These are phyloP conservation scores for Sugiyamaella valdiviana DNA, from an alignment of 805 yeast genomes.

Conservation along the genomic window DNA sequence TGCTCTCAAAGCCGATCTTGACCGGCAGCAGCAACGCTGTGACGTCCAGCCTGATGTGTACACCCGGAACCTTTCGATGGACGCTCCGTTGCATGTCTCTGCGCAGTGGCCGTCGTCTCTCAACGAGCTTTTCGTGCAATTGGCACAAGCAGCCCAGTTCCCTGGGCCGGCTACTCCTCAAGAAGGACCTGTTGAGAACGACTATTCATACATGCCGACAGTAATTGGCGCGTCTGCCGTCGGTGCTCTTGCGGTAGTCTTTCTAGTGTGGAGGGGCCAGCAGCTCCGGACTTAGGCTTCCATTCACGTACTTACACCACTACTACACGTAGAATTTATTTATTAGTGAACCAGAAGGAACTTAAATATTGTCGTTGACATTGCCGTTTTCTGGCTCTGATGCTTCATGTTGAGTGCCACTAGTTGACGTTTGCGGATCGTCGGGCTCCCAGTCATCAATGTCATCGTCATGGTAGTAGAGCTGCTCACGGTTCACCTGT, in stretches of 20 bases:
- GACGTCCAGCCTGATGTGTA: slow-evolving; percentile 83
- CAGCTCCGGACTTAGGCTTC: too few relatives aligned
- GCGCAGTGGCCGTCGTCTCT: slow-evolving; percentile 85
- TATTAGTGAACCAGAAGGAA: neutral
- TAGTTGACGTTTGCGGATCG: neutral
- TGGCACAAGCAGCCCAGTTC: slow-evolving; percentile 78
- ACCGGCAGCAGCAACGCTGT: slow-evolving; percentile 88
- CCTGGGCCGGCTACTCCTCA: slow-evolving; percentile 69
- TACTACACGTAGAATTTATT: neutral
- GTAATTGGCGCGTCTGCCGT: slow-evolving; percentile 27
- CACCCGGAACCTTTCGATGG: slow-evolving; percentile 56
- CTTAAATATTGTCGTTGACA: too few relatives aligned
- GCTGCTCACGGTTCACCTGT: neutral
- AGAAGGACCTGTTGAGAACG: slow-evolving; percentile 55
- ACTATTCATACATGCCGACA: slow-evolving; percentile 43
- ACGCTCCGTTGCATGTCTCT: slow-evolving; percentile 85
- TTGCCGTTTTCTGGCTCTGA: too few relatives aligned
- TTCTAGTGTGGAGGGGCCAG: neutral
- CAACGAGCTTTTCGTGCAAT: slow-evolving; percentile 74
- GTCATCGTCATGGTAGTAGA: slow-evolving; percentile 3
- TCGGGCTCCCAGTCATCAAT: slow-evolving; percentile 7
- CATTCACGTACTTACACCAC: neutral
- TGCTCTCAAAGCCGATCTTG: slow-evolving; percentile 91
- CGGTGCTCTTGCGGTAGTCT: neutral
- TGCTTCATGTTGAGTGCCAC: too few relatives aligned